Percentiles rank a stretch among this genome's conserved stretches.
These are phyloP conservation scores for Epichloe brachyelytri DNA, from an alignment of 2,329 filamentous ascomycete species.

Conservation along the genomic window DNA sequence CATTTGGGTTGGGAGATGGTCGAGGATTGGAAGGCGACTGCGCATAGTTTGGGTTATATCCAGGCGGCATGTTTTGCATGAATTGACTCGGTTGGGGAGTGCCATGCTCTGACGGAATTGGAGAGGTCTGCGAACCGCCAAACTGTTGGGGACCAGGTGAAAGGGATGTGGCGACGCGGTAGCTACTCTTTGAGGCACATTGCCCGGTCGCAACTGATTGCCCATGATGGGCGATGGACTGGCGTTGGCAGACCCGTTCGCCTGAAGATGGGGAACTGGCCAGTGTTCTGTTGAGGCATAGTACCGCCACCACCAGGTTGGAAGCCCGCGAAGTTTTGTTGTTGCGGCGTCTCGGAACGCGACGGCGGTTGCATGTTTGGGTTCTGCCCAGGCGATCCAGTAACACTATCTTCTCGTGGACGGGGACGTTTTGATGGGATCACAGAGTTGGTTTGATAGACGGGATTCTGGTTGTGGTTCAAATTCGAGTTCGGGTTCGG, in stretches of 20 bases:
- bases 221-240: slow-evolving; percentile 90
- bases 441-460: slow-evolving; percentile 73
- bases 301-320: slow-evolving; percentile 49
- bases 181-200: slow-evolving; percentile 67
- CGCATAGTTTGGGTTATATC: slow-evolving; percentile 46
- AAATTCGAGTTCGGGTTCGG: slow-evolving; percentile 3
- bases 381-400: slow-evolving; percentile 66
- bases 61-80: slow-evolving; percentile 46
- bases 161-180: slow-evolving; percentile 90
- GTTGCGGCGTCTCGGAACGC: slow-evolving; percentile 84
- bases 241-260: slow-evolving; percentile 67
- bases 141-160: slow-evolving; percentile 65
- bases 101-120: slow-evolving; percentile 62
- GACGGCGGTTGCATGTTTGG: slow-evolving; percentile 64
- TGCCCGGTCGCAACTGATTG: slow-evolving; percentile 60
- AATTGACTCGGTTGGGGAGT: slow-evolving; percentile 65
- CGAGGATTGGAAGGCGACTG: slow-evolving; percentile 42
- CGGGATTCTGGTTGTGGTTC: slow-evolving; percentile 26
- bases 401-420: slow-evolving; percentile 71
- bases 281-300: slow-evolving; percentile 48
- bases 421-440: slow-evolving; percentile 82
- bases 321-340: slow-evolving; percentile 59
- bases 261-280: slow-evolving; percentile 69
- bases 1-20: slow-evolving; percentile 40
- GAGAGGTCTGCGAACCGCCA: slow-evolving; percentile 53